Conservation (phyloP, 805 yeast species). For the Suhomyces sp. region DNA sequence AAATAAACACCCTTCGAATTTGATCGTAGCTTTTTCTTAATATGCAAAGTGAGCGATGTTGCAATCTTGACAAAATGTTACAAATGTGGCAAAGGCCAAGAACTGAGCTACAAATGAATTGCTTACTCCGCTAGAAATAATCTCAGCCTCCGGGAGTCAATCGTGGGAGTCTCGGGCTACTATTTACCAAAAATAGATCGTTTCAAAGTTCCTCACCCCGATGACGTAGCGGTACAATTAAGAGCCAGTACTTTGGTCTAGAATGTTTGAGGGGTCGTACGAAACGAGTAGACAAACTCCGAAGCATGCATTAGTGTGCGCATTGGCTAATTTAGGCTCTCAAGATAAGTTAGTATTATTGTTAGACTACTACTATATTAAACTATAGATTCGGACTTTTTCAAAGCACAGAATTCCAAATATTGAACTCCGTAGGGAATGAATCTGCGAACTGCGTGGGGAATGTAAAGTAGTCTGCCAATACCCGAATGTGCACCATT, state of each 20-base stretch:
- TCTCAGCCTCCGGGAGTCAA: background rate
- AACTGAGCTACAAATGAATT: background rate
- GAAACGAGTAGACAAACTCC: background rate
- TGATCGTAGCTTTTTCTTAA: background rate
- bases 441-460: constrained; percentile 25
- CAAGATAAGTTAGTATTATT: no score
- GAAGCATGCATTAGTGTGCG: background rate
- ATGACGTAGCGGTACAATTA: background rate
- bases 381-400: constrained; percentile 10
- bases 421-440: constrained; percentile 39
- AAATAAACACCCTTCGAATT: background rate
- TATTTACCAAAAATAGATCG: background rate
- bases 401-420: constrained; percentile 50
- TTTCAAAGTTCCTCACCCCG: background rate
- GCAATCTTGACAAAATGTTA: background rate
- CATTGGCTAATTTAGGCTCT: background rate
- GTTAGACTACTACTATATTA: background rate
- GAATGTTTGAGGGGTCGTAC: background rate
- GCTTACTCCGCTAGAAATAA: background rate
- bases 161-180: background rate
- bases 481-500: constrained; percentile 51
- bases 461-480: constrained; percentile 54
- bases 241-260: background rate
- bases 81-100: background rate
- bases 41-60: background rate